Percentiles rank a stretch among this genome's conserved stretches.
Evolutionary conservation across 257 asterid species (phyloP).

Genomic region (Capsicum pubescens): DNA sequence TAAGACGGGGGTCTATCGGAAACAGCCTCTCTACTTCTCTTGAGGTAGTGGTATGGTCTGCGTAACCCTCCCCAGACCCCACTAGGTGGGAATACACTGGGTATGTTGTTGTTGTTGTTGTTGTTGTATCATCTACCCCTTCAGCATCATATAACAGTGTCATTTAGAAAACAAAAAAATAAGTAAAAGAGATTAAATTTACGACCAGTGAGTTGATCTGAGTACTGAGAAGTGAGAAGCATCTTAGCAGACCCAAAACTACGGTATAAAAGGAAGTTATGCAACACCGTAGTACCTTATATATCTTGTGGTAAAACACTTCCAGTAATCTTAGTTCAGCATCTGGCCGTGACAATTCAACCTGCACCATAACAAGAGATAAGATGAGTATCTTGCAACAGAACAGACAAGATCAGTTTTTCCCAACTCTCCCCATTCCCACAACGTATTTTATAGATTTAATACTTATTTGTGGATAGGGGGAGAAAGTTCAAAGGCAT

Average conservation of each 20-base stretch:
- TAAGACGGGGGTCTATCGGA: no score
- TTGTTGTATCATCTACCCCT: neutral
- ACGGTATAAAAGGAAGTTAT: slow-evolving; percentile 2
- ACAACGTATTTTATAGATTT: neutral
- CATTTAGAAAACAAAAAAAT: neutral
- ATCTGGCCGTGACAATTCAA: slow-evolving; percentile 75
- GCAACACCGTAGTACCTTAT: slow-evolving; percentile 55
- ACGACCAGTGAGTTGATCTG: slow-evolving; percentile 14
- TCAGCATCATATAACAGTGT: neutral
- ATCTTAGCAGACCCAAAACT: slow-evolving; percentile 7
- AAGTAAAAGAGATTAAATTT: neutral
- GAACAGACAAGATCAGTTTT: slow-evolving; percentile 10
- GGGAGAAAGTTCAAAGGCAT: neutral
- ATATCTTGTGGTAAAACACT: slow-evolving; percentile 83
- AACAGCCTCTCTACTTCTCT: no score
- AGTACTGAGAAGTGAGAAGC: slow-evolving; percentile 10
- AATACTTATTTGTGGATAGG: neutral
- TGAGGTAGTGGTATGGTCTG: no score
- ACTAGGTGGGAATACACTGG: no score
- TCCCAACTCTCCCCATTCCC: neutral
- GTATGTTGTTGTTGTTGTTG: no score
- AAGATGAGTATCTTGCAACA: slow-evolving; percentile 28
- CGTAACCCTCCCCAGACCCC: no score
- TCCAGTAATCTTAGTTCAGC: slow-evolving; percentile 83
- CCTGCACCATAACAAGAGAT: slow-evolving; percentile 49